Evolutionary conservation across 805 yeast genomes (phyloP).

Genomic region (Candida dajiaensis): DNA sequence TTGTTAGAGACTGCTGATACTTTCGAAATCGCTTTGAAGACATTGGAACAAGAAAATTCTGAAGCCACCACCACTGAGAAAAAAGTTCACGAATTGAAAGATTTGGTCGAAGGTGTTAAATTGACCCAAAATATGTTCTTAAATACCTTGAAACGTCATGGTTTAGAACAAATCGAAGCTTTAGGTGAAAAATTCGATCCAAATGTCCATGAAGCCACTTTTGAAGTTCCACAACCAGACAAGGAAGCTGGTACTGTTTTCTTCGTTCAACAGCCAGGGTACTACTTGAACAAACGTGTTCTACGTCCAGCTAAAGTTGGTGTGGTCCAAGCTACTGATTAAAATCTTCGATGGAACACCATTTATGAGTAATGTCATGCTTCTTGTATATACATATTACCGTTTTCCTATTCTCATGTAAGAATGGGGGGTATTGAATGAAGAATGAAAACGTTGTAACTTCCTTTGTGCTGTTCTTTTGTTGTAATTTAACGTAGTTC

Average conservation of each 20-base stretch:
- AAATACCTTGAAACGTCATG: conserved; percentile 44
- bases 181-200: conserved; percentile 45
- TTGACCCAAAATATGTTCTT: conserved; percentile 44
- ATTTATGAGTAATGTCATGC: background rate
- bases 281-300: conserved; percentile 44
- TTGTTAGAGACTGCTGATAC: conserved; percentile 24
- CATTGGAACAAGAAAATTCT: conserved; percentile 20
- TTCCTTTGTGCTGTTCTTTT: background rate
- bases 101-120: conserved; percentile 45
- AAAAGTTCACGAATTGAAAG: conserved; percentile 36
- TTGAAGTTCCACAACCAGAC: conserved; percentile 48
- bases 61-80: conserved; percentile 16
- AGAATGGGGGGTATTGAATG: background rate
- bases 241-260: conserved; percentile 49
- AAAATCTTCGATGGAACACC: background rate
- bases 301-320: conserved; percentile 56
- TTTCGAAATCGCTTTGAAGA: conserved; percentile 24
- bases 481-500: conserved; percentile 39
- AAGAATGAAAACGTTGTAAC: background rate
- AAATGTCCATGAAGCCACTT: conserved; percentile 48
- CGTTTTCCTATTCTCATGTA: background rate
- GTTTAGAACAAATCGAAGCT: conserved; percentile 44
- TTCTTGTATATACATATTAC: conserved; percentile 8
- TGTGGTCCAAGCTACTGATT: conserved; percentile 37
- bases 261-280: conserved; percentile 49